A percentile compares a stretch with the other conserved stretches of the same genome.
Conservation (phyloP, 2,329 filamentous ascomycete species). For the Curvularia sp. region DNA sequence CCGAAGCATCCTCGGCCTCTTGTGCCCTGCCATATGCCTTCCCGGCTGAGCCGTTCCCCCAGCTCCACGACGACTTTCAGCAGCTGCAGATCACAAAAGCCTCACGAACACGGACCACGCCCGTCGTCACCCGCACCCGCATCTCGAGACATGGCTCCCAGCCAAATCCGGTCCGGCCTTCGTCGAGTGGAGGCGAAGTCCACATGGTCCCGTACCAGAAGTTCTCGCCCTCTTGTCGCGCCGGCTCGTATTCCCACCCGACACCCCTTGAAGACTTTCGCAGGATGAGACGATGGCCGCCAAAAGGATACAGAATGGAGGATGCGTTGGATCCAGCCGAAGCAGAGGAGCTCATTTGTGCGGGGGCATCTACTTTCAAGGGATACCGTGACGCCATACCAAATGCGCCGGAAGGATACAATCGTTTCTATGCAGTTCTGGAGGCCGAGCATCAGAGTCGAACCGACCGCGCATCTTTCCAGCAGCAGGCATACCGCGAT, state of each 20-base stretch:
- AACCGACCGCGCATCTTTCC: conserved; percentile 49
- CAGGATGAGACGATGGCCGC: conserved; percentile 49
- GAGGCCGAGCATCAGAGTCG: conserved; percentile 47
- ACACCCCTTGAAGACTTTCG: conserved; percentile 49
- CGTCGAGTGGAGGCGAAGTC: conserved; percentile 43
- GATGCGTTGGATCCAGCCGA: conserved; percentile 40
- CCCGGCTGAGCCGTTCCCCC: conserved; percentile 34
- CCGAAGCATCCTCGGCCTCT: conserved; percentile 35
- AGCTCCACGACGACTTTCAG: conserved; percentile 32
- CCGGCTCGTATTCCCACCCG: conserved; percentile 48
- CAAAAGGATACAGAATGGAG: conserved; percentile 46
- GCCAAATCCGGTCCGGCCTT: conserved; percentile 39
- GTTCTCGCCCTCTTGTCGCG: conserved; percentile 35
- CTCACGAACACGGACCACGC: conserved; percentile 44
- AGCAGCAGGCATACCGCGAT: conserved; percentile 46
- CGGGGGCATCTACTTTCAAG: conserved; percentile 51
- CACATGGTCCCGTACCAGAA: conserved; percentile 36
- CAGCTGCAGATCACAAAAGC: conserved; percentile 39
- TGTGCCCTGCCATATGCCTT: conserved; percentile 37
- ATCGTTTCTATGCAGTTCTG: conserved; percentile 52
- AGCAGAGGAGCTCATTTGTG: conserved; percentile 50
- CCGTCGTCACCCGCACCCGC: conserved; percentile 44
- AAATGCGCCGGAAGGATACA: conserved; percentile 47
- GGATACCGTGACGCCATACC: conserved; percentile 49
- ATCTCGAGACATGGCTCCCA: conserved; percentile 48